Evolutionary conservation across 106 monocot species (phyloP).

Genomic region (Apostasia ramifera): DNA sequence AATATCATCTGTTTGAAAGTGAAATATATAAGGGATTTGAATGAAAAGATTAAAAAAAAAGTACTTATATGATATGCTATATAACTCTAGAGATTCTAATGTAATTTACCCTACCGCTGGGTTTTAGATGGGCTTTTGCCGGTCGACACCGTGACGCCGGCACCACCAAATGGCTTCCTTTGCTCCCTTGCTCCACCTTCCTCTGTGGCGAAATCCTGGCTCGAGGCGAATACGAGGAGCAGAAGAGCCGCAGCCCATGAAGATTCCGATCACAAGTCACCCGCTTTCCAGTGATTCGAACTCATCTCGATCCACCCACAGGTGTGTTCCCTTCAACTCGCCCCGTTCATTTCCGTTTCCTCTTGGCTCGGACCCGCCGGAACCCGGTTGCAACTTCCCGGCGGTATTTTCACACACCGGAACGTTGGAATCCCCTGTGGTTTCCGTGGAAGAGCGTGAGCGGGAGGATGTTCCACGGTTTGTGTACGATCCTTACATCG

Average conservation of each 20-base stretch:
- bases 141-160: not conserved
- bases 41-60: too few species aligned
- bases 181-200: conserved; percentile 18
- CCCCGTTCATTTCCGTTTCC: conserved; percentile 38
- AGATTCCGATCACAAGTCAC: not conserved
- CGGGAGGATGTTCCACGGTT: conserved; percentile 6
- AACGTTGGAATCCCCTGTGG: conserved; percentile 26
- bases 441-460: conserved; percentile 16
- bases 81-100: too few species aligned
- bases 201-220: conserved; percentile 9
- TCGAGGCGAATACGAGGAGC: conserved; percentile 5
- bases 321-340: conserved; percentile 22
- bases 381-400: conserved; percentile 23
- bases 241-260: conserved; percentile 1
- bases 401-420: conserved; percentile 30
- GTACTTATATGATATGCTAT: too few species aligned
- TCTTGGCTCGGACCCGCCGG: conserved; percentile 28
- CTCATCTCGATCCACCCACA: conserved; percentile 4
- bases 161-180: conserved; percentile 29
- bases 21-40: too few species aligned
- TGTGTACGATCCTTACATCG: not conserved
- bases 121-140: conserved; percentile 1
- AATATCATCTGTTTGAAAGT: too few species aligned
- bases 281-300: not conserved
- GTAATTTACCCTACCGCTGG: not conserved